These are phyloP conservation scores for Spathaspora sp. DNA, from an alignment of 1,139 yeast species.

Conservation along the genomic window DNA sequence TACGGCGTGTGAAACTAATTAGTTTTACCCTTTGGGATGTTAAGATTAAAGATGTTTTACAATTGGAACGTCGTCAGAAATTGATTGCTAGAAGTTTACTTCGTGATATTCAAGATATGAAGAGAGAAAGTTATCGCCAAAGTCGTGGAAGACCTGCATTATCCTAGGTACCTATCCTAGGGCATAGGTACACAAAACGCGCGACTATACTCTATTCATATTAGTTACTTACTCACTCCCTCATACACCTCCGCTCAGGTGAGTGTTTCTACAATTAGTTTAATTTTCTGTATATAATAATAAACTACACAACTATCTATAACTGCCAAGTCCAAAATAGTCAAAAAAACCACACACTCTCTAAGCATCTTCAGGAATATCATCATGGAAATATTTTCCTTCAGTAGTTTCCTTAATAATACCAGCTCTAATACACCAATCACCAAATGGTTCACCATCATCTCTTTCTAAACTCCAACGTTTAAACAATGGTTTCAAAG, in stretches of 20 bases:
- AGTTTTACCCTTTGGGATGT: conserved; percentile 43
- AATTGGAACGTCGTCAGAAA: conserved; percentile 42
- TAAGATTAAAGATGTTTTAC: conserved; percentile 37
- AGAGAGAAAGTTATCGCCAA: conserved; percentile 5
- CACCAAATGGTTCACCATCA: conserved; percentile 95
- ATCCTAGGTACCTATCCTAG: too few relatives aligned
- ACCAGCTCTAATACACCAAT: conserved; percentile 82
- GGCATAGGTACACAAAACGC: too few relatives aligned
- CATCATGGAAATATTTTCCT: conserved; percentile 94
- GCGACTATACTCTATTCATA: too few relatives aligned
- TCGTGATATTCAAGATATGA: conserved; percentile 27
- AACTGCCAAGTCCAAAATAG: conserved; percentile 5
- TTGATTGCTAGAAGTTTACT: conserved; percentile 29
- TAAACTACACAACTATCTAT: conserved; percentile 2
- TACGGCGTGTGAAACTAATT: conserved; percentile 38
- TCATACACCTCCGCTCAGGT: too few relatives aligned
- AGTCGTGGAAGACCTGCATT: too few relatives aligned
- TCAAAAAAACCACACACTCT: too few relatives aligned
- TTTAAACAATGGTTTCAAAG: conserved; percentile 82
- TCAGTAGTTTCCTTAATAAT: conserved; percentile 84
- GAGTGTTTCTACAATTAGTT: background rate
- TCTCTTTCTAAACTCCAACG: conserved; percentile 91
- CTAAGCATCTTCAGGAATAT: conserved; percentile 76
- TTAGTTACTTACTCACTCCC: too few relatives aligned
- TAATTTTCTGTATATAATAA: conserved; percentile 1